phyloP scores from a whole-genome alignment of 495 filamentous ascomycete genomes.

The Aspergillus biplanus region DNA sequence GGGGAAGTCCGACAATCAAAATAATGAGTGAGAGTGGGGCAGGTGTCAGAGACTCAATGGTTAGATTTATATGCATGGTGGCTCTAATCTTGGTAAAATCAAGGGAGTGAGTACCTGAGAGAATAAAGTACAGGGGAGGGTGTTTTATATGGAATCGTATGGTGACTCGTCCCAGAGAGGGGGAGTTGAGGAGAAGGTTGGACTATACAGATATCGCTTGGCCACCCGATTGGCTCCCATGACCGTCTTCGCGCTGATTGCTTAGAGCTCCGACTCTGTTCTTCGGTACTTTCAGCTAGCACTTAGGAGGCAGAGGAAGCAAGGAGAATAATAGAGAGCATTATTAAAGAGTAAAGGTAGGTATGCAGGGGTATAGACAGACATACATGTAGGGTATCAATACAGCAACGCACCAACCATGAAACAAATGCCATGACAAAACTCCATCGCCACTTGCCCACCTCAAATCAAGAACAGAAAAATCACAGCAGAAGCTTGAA shows the following conservation, averaged over 20 bases:
- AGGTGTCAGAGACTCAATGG: not conserved
- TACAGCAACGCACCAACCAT: conserved; percentile 3
- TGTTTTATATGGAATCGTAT: too few relatives aligned
- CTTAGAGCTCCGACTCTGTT: conserved; percentile 3
- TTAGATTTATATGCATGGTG: not conserved
- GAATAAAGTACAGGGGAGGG: too few relatives aligned
- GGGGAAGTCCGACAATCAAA: conserved; percentile 7
- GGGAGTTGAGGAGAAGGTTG: not conserved
- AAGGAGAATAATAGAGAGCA: too few relatives aligned
- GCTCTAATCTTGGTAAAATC: not conserved
- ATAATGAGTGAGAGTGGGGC: conserved; percentile 7
- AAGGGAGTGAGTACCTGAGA: too few relatives aligned
- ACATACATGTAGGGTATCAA: conserved; percentile 26
- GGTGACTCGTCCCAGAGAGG: too few relatives aligned
- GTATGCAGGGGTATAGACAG: conserved; percentile 8
- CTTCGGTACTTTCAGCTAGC: too few relatives aligned
- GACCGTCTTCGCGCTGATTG: conserved; percentile 18
- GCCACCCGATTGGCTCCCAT: conserved; percentile 13
- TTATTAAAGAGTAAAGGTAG: not conserved
- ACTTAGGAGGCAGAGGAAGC: too few relatives aligned
- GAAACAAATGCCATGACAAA: not conserved
- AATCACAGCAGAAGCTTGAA: not conserved
- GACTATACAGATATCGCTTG: conserved; percentile 13
- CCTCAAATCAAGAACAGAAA: not conserved
- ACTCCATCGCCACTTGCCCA: not conserved